Percentiles rank a stretch among this genome's conserved stretches.
These are phyloP conservation scores for Leishmania turanica DNA, from an alignment of 208 protist genomes.

Conservation along the genomic window DNA sequence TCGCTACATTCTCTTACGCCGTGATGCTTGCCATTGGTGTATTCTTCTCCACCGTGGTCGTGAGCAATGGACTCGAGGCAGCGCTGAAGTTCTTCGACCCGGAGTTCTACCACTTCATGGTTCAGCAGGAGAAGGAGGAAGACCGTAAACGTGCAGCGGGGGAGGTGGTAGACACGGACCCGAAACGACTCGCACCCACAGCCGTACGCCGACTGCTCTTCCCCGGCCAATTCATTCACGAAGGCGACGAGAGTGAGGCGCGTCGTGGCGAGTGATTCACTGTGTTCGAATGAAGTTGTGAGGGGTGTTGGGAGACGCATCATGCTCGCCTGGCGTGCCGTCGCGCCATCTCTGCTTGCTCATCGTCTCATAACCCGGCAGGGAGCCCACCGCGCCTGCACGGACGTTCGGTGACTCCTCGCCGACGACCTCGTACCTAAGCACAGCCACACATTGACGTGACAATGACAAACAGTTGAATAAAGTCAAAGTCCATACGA, in stretches of 20 bases:
- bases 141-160: constrained; percentile 43
- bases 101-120: constrained; percentile 81
- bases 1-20: constrained; percentile 64
- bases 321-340: background rate
- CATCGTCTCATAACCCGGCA: background rate
- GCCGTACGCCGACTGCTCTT: constrained; percentile 66
- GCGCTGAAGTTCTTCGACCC: constrained; percentile 75
- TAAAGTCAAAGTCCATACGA: background rate
- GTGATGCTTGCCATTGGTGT: constrained; percentile 53
- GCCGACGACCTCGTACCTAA: background rate
- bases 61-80: constrained; percentile 51
- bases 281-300: background rate
- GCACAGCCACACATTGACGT: background rate
- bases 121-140: constrained; percentile 75
- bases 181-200: constrained; percentile 77
- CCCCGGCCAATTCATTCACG: constrained; percentile 76
- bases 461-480: background rate
- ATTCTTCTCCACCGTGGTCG: constrained; percentile 63
- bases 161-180: constrained; percentile 66
- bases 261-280: background rate
- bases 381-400: background rate
- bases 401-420: background rate
- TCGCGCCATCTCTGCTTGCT: background rate
- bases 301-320: background rate
- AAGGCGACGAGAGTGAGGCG: constrained; percentile 10